Base-by-base conservation (phyloP, 208 protist species). In the Wallacemonas sp. region DNA sequence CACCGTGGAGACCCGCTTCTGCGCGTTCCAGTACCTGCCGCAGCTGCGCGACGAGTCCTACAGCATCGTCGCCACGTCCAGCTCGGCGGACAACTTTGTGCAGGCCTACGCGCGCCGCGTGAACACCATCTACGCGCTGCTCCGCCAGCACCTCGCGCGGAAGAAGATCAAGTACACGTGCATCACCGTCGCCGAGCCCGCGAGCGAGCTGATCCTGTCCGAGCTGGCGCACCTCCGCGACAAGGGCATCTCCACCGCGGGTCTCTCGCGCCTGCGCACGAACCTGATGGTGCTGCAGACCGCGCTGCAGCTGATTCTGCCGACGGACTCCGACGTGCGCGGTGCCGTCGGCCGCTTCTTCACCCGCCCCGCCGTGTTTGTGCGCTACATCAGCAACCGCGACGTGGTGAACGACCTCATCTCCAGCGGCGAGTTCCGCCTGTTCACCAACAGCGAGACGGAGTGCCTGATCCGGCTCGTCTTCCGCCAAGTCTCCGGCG, bases 11-110 rank as follows among this genome's bases (percentile, higher is more conserved):
- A 77, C 85, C 1, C 90, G 90, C 26, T 95, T 92, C 66, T 50
- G 73, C 31, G 84, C 87, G 1, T 93, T 95, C 74, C 69, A 75
- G 20, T 95, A 82, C 57, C 70, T 95, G n/a, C 90, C 90, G 25
- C 90, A 95, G 77, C 80, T 95, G 42, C 82, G 90, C 26, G 90
- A 93, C 57, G 85, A 92, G 57, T 93, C 85, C 7, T 95, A 93
- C 68, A 85, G 89, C 48, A 65, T 87, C 33, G 79, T 91, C 11
- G 87, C 82, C 0, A 70, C 78, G 22, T 79, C 86, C 11, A 70
- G 61, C 33, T 74, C 87, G 20, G 84, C 87, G 0, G 90, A 95
- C 68, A 93, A 69, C 55, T 95, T 95, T 73, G 84, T 95, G 0
- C 84, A 93, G 57, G 90, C 86, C 16, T 95, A 93, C 67, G 74